Base-by-base conservation (phyloP, 2,329 filamentous ascomycete species). In the Pochonia chlamydosporia region DNA sequence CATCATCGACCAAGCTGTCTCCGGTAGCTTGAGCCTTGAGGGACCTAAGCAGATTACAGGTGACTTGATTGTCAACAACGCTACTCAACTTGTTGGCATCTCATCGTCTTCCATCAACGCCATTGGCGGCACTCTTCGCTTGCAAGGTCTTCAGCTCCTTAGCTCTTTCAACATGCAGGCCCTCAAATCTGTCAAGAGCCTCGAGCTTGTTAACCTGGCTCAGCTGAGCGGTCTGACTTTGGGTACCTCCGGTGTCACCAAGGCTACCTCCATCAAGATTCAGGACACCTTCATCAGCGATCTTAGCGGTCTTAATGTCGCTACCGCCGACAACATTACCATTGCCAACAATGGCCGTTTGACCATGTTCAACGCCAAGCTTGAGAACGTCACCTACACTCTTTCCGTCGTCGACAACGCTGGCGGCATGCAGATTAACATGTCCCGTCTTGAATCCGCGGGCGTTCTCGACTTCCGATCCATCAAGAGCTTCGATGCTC, bases 281-380 rank as follows among this genome's bases (percentile, higher is more conserved):
- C 79, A 82, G 69, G 93, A 99, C 75, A 99, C 93, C 43, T 82
- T 84, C 68, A 80, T 99, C 58, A 78, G 74, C 65, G 82, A 78
- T 55, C 79, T 99, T 50, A 76, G 84, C 56, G 90, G 89, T 62
- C 87, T 99, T 65, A 86, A 89, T 65, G 76, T 97, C 54, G 69
- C 81, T 54, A 76, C 78, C n/a, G 84, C 89, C 46, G 77, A 80
- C 48, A 76, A 73, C 56, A 80, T 99, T 65, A 75, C 87, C 66
- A 85, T 99, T 70, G 85, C 88, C 79, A 96, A 96, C 84, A 97
- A 97, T 82, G 73, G 73, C 52, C 84, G 85, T 63, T 78, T 99
- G 58, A 81, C 79, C 63, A 75, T 74, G 52, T 87, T 95, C 73
- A 79, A 81, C 63, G 87, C 90, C 68, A 79, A 86, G 64, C 77